Conservation (phyloP, 495 filamentous ascomycete species). For the Zalerion maritima region DNA sequence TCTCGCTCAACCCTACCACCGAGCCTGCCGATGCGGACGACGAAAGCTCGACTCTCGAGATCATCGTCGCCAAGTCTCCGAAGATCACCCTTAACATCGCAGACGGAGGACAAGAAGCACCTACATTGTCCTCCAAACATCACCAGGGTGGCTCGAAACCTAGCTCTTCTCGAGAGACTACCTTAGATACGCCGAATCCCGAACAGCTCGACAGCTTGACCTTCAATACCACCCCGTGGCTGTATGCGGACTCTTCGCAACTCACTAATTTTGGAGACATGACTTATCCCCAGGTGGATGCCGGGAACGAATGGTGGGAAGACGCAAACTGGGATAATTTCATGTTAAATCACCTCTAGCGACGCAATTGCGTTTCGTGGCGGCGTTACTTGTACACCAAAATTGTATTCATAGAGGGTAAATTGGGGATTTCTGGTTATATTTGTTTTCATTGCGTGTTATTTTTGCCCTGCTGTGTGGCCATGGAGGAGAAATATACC, state of each 20-base stretch:
- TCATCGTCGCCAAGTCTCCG: constrained; percentile 31
- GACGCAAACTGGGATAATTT: constrained; percentile 23
- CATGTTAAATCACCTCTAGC: constrained; percentile 9
- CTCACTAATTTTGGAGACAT: constrained; percentile 27
- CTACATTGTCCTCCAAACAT: constrained; percentile 18
- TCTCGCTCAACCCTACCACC: constrained; percentile 16
- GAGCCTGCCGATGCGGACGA: constrained; percentile 13
- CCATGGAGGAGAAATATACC: too few species aligned
- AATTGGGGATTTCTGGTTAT: too few species aligned
- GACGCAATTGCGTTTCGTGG: too few species aligned
- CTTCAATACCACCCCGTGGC: constrained; percentile 29
- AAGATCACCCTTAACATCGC: constrained; percentile 30
- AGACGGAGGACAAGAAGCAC: constrained; percentile 28
- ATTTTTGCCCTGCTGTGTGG: too few species aligned
- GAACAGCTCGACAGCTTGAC: constrained; percentile 31
- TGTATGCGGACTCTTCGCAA: constrained; percentile 29
- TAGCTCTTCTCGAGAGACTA: constrained; percentile 15
- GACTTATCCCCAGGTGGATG: constrained; percentile 20
- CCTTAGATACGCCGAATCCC: constrained; percentile 8
- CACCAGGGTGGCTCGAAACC: constrained; percentile 13
- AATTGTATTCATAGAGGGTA: constrained; percentile 5
- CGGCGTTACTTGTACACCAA: too few species aligned
- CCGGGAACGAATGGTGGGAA: constrained; percentile 29
- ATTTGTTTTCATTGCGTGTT: too few species aligned
- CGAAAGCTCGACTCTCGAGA: constrained; percentile 22